Base-by-base conservation (phyloP, 2,329 filamentous ascomycete species). In the Ambrosiella beaveri region DNA sequence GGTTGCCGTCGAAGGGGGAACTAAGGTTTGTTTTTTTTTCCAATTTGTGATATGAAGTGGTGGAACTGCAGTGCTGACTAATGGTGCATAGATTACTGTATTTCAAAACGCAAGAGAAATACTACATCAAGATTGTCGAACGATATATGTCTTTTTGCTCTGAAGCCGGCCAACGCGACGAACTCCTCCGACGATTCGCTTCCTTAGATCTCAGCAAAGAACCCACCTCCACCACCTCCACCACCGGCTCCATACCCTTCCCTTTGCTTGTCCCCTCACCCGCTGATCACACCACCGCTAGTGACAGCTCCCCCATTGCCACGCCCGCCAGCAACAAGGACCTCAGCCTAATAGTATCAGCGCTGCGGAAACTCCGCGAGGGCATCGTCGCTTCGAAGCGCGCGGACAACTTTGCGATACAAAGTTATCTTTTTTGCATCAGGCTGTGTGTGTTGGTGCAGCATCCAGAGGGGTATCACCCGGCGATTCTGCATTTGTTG, bases 71-170 rank as follows among this genome's bases (percentile, higher is more conserved):
- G 45, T 49, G 40, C 54, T 27, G 19, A 52, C 37, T 45, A 47
- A 38, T 13, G n/a, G 13, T 7, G 0, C 7, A 15, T 63, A 88
- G 85, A 65, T 73, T 90, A 40, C 77, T 87, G 59, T 82, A 91
- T 64, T 74, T 78, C 69, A 88, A 86, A 71, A 79, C 79, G 7
- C 91, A 97, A 71, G 86, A 95, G 68, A 75, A 75, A 57, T 96
- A 91, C 73, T 95, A 91, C 70, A 82, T 83, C 67, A 87, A 84
- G 67, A 94, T 96, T 65, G 82, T 90, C 60, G 84, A 91, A 66
- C 82, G 88, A 54, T 96, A 95, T 71, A 85, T 95, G 79, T 81
- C 81, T 62, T 94, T 95, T 69, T 95, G 89, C 73, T 86, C 86
- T 54, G 77, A 83, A 40, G 81, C 82, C 13, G 79, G 82, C 58